Percentiles rank a stretch among this genome's conserved stretches.
Conservation (phyloP, 1,284 basidiomycete genomes). For the Cutaneotrichosporon cyanovorans region DNA sequence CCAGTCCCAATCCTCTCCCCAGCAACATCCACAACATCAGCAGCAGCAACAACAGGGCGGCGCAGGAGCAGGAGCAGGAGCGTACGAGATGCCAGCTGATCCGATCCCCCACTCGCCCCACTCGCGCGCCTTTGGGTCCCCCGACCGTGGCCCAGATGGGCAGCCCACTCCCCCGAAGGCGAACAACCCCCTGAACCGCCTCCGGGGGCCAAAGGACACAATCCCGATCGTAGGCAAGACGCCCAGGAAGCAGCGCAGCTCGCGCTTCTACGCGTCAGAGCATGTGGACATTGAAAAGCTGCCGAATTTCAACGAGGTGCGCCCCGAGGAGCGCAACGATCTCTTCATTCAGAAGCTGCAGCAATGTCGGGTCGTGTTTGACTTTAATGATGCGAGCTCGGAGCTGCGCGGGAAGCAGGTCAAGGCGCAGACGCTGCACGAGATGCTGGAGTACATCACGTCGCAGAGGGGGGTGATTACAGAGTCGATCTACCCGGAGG, state of each 20-base stretch:
- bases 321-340: slow-evolving; percentile 76
- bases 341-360: slow-evolving; percentile 92
- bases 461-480: slow-evolving; percentile 94
- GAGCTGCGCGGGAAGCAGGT: slow-evolving; percentile 97
- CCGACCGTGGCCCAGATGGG: slow-evolving; percentile 38
- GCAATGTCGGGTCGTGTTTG: slow-evolving; percentile 94
- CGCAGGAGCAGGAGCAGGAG: slow-evolving; percentile 9
- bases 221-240: slow-evolving; percentile 92
- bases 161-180: slow-evolving; percentile 47
- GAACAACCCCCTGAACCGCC: slow-evolving; percentile 46
- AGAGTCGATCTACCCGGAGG: slow-evolving; percentile 96
- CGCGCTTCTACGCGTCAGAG: slow-evolving; percentile 91
- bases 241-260: slow-evolving; percentile 89
- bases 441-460: slow-evolving; percentile 99
- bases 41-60: slow-evolving; percentile 3
- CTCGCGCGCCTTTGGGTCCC: slow-evolving; percentile 32
- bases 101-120: slow-evolving; percentile 53
- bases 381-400: slow-evolving; percentile 95
- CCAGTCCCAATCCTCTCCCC: no score
- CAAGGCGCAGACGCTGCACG: slow-evolving; percentile 94
- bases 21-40: no score
- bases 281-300: slow-evolving; percentile 93
- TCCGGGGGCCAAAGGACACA: slow-evolving; percentile 67
- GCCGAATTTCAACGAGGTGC: slow-evolving; percentile 88
- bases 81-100: slow-evolving; percentile 58